Evolutionary conservation across 352 stramenopile species (phyloP), one percentile per base, ranked within the genome.

Genomic region (Pythium phragmitis): DNA sequence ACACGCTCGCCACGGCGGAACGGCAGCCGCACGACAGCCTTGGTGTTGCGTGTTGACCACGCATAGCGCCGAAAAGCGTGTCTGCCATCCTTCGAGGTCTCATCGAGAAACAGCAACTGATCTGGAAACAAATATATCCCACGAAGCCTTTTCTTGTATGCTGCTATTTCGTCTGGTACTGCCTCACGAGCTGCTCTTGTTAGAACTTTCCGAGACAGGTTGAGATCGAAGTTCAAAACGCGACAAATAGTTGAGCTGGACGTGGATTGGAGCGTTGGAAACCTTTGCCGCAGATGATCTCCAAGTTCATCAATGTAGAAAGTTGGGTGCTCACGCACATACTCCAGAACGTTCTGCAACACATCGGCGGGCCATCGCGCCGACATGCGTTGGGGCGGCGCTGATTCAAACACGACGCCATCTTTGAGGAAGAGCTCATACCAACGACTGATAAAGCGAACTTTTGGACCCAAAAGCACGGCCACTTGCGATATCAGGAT

Each of bases 261-360:
- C 17, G 30, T 54, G 62, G 13, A n/a, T n/a, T 36, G 4, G 12
- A 64, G 39, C 13, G 19, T 13, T n/a, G 51, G 42, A 47, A 61
- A 64, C 9, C 48, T 4, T 2, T 5, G 23, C n/a, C 14, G 17
- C 21, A 57, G 13, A 12, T 4, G 28, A n/a, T 7, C 57, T 14
- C 58, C 37, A 6, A 75, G 59, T 45, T 75, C 58, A 42, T 72
- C 68, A 2, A 75, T 28, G 55, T 67, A 75, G 57, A 72, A 75
- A 8, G 52, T 68, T 11, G 63, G 57, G 50, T 74, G 63, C 0
- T 26, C 11, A n/a, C n/a, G n/a, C n/a, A n/a, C n/a, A n/a, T n/a
- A n/a, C n/a, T n/a, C n/a, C n/a, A n/a, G n/a, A n/a, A n/a, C n/a
- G n/a, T n/a, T n/a, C n/a, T n/a, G n/a, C n/a, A n/a, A n/a, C n/a